A percentile compares a stretch with the other conserved stretches of the same genome.
phyloP scores from a whole-genome alignment of 1,139 yeast genomes.

The Zygotorulaspora mrakii region DNA sequence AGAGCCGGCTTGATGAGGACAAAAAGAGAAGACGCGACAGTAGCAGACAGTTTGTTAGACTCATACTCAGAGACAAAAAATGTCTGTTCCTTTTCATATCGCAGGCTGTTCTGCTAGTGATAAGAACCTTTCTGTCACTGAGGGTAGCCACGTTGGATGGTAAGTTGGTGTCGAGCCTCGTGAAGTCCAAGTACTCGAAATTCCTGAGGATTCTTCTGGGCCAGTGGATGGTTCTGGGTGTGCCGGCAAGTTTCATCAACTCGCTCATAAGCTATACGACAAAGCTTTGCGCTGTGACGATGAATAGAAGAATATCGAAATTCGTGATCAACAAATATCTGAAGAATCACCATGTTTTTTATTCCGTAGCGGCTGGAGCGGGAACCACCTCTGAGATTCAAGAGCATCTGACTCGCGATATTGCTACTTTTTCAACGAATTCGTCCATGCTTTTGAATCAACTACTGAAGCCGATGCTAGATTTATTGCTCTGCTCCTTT shows the following conservation, averaged over 20 bases:
- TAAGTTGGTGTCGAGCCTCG: conserved; percentile 73
- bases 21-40: not conserved
- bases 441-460: conserved; percentile 81
- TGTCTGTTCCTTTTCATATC: conserved; percentile 41
- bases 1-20: conserved; percentile 3
- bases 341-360: conserved; percentile 33
- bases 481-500: conserved; percentile 75
- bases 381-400: conserved; percentile 27
- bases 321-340: conserved; percentile 51
- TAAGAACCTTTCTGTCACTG: conserved; percentile 71
- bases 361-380: conserved; percentile 26
- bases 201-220: conserved; percentile 59
- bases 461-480: conserved; percentile 77
- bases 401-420: conserved; percentile 45
- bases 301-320: conserved; percentile 63
- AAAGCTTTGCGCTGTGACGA: conserved; percentile 58
- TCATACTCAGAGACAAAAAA: conserved; percentile 31
- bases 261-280: conserved; percentile 71
- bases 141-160: conserved; percentile 89
- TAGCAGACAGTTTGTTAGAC: conserved; percentile 17
- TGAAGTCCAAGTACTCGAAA: conserved; percentile 61
- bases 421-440: conserved; percentile 68
- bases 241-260: conserved; percentile 83
- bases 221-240: conserved; percentile 80
- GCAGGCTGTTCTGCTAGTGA: conserved; percentile 60